Evolutionary conservation across 257 asterid genomes (phyloP).

Genomic region (Datura wrightii): DNA sequence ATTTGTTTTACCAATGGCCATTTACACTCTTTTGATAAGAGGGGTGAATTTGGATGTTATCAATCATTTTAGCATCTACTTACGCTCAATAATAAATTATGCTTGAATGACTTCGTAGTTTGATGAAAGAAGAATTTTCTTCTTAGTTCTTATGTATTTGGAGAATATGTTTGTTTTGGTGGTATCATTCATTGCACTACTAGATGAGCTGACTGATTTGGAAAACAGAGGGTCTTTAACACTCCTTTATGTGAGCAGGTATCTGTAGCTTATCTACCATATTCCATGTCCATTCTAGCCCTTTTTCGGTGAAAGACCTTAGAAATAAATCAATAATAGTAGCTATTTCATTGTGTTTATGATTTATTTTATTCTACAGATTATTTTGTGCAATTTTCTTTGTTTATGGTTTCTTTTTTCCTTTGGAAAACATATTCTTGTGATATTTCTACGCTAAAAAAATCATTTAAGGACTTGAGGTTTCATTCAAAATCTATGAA

Average conservation of each 20-base stretch:
- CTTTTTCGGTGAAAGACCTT: background rate
- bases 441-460: background rate
- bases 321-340: background rate
- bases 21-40: too few relatives aligned
- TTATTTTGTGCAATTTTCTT: background rate
- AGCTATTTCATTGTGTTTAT: background rate
- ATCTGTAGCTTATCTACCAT: background rate
- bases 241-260: slow-evolving; percentile 99
- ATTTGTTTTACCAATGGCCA: too few relatives aligned
- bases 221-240: slow-evolving; percentile 89
- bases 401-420: background rate
- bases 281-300: background rate
- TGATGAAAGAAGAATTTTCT: background rate
- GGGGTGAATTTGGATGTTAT: too few relatives aligned
- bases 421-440: background rate
- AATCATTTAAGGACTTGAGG: background rate
- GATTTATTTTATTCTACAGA: background rate
- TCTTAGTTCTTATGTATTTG: slow-evolving; percentile 83
- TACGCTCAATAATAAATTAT: background rate
- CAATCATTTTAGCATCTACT: slow-evolving; percentile 4
- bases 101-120: background rate
- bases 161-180: slow-evolving; percentile 97
- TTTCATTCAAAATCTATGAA: background rate
- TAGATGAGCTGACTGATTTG: slow-evolving; percentile 86
- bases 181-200: slow-evolving; percentile 98